phyloP scores from a whole-genome alignment of 176 grass and related monocot genomes.

The Cenchrus americanus region DNA sequence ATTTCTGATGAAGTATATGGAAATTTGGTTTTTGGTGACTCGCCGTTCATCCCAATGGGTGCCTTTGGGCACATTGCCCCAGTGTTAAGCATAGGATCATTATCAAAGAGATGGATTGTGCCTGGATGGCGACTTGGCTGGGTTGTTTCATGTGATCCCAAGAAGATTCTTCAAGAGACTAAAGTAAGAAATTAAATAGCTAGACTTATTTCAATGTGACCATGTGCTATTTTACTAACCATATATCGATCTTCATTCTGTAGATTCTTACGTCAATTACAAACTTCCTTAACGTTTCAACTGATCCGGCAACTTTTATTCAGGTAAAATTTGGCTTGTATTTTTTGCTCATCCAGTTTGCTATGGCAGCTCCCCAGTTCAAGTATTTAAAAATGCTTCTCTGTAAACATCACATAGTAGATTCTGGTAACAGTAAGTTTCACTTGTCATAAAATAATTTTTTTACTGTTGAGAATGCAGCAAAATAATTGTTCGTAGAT shows the following conservation, averaged over 20 bases:
- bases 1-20: slow-evolving; percentile 80
- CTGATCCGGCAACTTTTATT: slow-evolving; percentile 65
- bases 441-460: too few relatives aligned
- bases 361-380: too few relatives aligned
- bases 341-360: too few relatives aligned
- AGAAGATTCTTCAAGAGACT: slow-evolving; percentile 54
- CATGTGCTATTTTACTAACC: too few relatives aligned
- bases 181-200: slow-evolving; percentile 42
- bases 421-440: too few relatives aligned
- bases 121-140: slow-evolving; percentile 87
- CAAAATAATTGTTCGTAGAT: not conserved
- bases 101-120: slow-evolving; percentile 84
- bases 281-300: slow-evolving; percentile 57
- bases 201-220: too few relatives aligned
- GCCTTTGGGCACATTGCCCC: slow-evolving; percentile 56
- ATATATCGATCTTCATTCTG: too few relatives aligned
- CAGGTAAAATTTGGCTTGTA: slow-evolving; percentile 42
- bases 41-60: slow-evolving; percentile 64
- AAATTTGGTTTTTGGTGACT: slow-evolving; percentile 59
- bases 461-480: too few relatives aligned
- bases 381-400: too few relatives aligned
- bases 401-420: too few relatives aligned
- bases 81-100: slow-evolving; percentile 63
- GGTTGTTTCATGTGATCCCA: slow-evolving; percentile 55
- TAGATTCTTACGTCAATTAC: too few relatives aligned